phyloP scores from a whole-genome alignment of 257 asterid species.

The Sherardia arvensis region DNA sequence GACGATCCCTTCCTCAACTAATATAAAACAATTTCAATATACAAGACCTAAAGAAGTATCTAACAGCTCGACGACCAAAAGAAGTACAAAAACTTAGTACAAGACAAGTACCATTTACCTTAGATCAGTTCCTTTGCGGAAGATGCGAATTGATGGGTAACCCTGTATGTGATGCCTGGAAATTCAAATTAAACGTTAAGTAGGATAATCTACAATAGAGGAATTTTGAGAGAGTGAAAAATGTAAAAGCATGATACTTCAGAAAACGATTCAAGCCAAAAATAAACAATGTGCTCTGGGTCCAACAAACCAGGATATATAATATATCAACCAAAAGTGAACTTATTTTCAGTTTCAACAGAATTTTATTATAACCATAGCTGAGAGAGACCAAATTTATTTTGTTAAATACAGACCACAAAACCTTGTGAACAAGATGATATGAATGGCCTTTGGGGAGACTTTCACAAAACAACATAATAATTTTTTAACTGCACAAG shows the following conservation, averaged over 20 bases:
- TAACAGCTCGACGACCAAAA: neutral
- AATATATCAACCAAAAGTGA: neutral
- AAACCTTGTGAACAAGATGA: neutral
- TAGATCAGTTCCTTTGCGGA: conserved; percentile 81
- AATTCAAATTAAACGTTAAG: conserved; percentile 16
- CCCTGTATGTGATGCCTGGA: conserved; percentile 95
- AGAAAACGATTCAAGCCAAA: neutral
- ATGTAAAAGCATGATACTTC: neutral
- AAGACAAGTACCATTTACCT: conserved; percentile 31
- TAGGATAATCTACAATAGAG: neutral
- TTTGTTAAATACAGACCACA: neutral
- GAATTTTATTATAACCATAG: too few relatives aligned
- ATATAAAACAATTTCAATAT: neutral
- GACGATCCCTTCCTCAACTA: neutral
- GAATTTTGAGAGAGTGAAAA: neutral
- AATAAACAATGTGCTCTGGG: neutral
- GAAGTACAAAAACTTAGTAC: neutral
- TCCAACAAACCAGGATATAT: neutral
- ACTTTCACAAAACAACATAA: conserved; percentile 9
- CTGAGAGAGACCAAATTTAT: neutral
- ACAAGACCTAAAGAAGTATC: neutral
- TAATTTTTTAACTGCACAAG: conserved; percentile 7
- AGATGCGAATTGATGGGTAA: conserved; percentile 89
- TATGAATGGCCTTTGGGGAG: neutral
- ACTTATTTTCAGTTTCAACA: too few relatives aligned